Conservation (phyloP, 169 alveolate species). For the Eimeria praecox region DNA sequence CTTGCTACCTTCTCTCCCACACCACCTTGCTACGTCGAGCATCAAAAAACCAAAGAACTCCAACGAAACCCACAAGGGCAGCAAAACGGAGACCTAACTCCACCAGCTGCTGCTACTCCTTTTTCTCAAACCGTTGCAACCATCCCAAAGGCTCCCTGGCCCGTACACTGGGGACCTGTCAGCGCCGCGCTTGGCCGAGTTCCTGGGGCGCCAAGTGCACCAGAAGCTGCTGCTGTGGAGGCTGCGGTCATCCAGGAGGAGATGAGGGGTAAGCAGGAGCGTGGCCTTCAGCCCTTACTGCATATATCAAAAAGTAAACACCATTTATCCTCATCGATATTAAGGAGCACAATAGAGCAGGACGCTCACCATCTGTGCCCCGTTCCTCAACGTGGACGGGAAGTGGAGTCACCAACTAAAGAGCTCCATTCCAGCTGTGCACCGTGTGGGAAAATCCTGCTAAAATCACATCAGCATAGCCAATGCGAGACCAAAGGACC, state of each 20-base stretch:
- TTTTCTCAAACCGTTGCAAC: background rate
- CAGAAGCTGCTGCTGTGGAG: background rate
- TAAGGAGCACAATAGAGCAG: background rate
- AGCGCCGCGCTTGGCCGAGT: background rate
- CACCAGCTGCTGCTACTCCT: background rate
- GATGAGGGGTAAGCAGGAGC: background rate
- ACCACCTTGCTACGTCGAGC: background rate
- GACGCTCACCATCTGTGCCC: background rate
- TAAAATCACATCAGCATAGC: background rate
- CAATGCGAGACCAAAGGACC: background rate
- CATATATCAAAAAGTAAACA: background rate
- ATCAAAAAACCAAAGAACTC: background rate
- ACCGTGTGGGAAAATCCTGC: background rate
- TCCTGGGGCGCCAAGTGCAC: background rate
- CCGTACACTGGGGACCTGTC: background rate
- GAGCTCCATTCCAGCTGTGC: background rate
- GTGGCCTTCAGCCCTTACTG: background rate
- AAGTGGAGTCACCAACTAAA: background rate
- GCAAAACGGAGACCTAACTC: background rate
- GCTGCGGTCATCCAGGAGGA: background rate
- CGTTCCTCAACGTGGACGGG: background rate
- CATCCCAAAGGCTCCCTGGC: background rate
- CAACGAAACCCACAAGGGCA: background rate
- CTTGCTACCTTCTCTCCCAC: background rate
- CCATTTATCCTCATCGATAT: too few relatives aligned